Evolutionary conservation across 2,329 filamentous ascomycete genomes (phyloP).

Genomic region (Talaromyces sp.): DNA sequence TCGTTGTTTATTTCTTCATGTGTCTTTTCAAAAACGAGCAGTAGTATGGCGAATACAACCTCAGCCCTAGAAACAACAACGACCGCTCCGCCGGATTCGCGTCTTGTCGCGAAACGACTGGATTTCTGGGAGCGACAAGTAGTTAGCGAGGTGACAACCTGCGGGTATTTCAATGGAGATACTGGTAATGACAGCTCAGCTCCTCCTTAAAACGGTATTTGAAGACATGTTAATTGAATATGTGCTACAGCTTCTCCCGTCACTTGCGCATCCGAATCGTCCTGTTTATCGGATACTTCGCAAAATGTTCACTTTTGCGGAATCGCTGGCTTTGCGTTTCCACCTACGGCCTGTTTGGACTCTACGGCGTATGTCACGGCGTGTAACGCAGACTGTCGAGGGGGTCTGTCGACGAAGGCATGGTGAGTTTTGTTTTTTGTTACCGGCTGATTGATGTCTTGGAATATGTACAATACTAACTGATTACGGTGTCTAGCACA

Average conservation of each 20-base stretch:
- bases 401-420: not conserved
- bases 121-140: not conserved
- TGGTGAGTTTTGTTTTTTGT: not conserved
- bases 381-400: not conserved
- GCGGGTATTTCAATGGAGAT: not conserved
- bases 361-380: not conserved
- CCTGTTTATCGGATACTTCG: not conserved
- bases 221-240: too few species aligned
- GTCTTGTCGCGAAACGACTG: not conserved
- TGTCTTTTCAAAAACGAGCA: not conserved
- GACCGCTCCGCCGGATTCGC: not conserved
- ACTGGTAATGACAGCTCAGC: not conserved
- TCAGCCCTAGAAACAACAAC: not conserved
- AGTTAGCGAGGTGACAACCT: not conserved
- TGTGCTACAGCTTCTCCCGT: not conserved
- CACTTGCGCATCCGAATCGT: not conserved
- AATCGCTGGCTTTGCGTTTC: not conserved
- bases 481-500: not conserved
- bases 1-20: not conserved
- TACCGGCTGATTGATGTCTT: not conserved
- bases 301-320: not conserved
- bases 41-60: not conserved
- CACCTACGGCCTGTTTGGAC: not conserved
- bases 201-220: too few species aligned
- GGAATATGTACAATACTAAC: not conserved